Conservation (phyloP, 805 yeast genomes). For the Dipodascopsis uninucleata region DNA sequence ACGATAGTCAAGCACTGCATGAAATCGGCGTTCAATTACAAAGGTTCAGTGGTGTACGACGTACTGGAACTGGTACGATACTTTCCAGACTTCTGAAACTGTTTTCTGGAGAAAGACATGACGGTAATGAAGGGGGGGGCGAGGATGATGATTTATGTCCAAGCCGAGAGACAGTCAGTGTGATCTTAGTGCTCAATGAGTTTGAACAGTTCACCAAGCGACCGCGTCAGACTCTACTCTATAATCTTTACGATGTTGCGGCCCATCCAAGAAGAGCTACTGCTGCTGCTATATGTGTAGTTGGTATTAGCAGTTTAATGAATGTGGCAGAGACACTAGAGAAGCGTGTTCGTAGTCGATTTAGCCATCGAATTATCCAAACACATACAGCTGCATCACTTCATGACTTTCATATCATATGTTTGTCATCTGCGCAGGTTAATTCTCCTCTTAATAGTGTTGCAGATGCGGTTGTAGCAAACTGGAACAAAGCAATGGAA, state of each 20-base stretch:
- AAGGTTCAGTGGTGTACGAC: neutral
- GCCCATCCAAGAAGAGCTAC: conserved; percentile 49
- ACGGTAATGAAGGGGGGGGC: conserved; percentile 19
- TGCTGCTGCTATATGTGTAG: conserved; percentile 65
- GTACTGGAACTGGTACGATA: conserved; percentile 5
- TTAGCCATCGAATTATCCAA: conserved; percentile 73
- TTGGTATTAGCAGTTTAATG: conserved; percentile 74
- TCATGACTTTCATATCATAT: too few species aligned
- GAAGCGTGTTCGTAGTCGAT: conserved; percentile 85
- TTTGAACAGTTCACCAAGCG: conserved; percentile 64
- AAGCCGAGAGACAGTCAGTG: conserved; percentile 43
- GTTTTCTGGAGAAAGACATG: conserved; percentile 29
- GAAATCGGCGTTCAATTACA: conserved; percentile 76
- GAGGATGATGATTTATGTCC: conserved; percentile 4
- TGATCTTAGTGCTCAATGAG: conserved; percentile 79
- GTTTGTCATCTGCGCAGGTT: too few species aligned
- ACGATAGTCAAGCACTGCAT: conserved; percentile 74
- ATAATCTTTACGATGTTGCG: conserved; percentile 83
- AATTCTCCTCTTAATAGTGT: too few species aligned
- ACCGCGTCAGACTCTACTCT: conserved; percentile 75
- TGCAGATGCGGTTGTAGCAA: neutral
- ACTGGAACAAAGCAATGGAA: conserved; percentile 7
- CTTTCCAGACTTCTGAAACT: conserved; percentile 31
- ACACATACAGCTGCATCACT: too few species aligned
- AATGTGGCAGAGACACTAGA: conserved; percentile 79